Evolutionary conservation across 306 rosid species (phyloP).

Genomic region (Glycine tomentella): DNA sequence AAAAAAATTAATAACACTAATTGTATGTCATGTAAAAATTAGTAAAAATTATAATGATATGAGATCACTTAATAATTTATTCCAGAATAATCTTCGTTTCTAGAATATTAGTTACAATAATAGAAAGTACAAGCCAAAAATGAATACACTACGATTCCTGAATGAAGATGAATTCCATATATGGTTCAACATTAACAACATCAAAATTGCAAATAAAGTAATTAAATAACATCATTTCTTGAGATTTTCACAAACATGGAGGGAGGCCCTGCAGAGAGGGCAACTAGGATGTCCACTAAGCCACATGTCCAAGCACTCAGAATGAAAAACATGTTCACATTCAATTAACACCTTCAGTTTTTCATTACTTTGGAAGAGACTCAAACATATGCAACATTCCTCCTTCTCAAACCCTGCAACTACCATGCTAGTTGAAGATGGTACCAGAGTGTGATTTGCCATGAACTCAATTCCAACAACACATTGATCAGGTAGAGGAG

Average conservation of each 20-base stretch:
- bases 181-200: too few species aligned
- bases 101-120: too few species aligned
- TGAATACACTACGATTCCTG: too few species aligned
- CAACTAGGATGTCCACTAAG: slow-evolving; percentile 50
- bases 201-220: neutral
- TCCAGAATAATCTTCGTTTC: too few species aligned
- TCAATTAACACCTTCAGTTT: slow-evolving; percentile 50
- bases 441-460: neutral
- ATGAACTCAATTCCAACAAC: slow-evolving; percentile 10
- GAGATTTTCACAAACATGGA: slow-evolving; percentile 6
- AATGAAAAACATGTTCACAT: slow-evolving; percentile 56
- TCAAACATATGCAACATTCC: slow-evolving; percentile 62
- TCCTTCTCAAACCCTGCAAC: neutral
- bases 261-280: slow-evolving; percentile 62
- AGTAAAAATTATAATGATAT: too few species aligned
- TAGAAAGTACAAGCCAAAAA: too few species aligned
- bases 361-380: slow-evolving; percentile 49
- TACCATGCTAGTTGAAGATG: slow-evolving; percentile 22
- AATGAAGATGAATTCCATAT: too few species aligned
- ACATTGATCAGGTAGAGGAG: neutral
- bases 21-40: too few species aligned
- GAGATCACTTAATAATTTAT: too few species aligned
- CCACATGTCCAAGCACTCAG: slow-evolving; percentile 59
- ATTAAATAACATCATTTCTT: neutral
- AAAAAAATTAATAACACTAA: too few species aligned